These are phyloP conservation scores for Pseudevernia furfuracea DNA, from an alignment of 495 filamentous ascomycete species.

Conservation along the genomic window DNA sequence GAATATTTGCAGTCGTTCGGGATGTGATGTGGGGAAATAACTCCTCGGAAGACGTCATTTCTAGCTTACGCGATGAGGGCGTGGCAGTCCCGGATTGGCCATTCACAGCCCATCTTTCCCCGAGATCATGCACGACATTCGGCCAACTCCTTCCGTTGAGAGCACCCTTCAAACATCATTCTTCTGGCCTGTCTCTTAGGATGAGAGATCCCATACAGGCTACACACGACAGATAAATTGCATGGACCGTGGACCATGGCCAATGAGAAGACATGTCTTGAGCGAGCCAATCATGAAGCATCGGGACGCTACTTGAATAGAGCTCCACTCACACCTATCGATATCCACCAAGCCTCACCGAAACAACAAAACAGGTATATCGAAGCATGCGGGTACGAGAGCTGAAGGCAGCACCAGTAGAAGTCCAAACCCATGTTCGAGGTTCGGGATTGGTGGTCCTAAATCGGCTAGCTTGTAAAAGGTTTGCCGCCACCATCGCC, in stretches of 20 bases:
- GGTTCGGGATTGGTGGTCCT: conserved; percentile 1
- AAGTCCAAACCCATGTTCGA: not conserved
- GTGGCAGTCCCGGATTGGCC: conserved; percentile 3
- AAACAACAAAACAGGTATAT: not conserved
- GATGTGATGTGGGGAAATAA: not conserved
- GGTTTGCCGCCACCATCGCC: not conserved
- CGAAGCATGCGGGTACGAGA: not conserved
- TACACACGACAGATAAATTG: not conserved
- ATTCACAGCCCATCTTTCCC: not conserved
- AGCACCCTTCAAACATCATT: not conserved
- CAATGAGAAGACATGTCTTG: not conserved
- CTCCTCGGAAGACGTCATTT: not conserved
- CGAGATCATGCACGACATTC: not conserved
- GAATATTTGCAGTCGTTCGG: conserved; percentile 2
- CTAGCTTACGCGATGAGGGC: not conserved
- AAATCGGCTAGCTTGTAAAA: not conserved
- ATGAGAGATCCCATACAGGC: not conserved
- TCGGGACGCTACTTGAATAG: not conserved
- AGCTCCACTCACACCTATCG: not conserved
- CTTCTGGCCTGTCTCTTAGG: not conserved
- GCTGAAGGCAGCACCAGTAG: conserved; percentile 1
- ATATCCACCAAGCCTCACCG: not conserved
- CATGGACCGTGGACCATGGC: not conserved
- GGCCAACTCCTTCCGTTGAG: not conserved
- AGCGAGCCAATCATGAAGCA: not conserved